Evolutionary conservation across 1,139 yeast species (phyloP).

Genomic region (Pichia sp.): DNA sequence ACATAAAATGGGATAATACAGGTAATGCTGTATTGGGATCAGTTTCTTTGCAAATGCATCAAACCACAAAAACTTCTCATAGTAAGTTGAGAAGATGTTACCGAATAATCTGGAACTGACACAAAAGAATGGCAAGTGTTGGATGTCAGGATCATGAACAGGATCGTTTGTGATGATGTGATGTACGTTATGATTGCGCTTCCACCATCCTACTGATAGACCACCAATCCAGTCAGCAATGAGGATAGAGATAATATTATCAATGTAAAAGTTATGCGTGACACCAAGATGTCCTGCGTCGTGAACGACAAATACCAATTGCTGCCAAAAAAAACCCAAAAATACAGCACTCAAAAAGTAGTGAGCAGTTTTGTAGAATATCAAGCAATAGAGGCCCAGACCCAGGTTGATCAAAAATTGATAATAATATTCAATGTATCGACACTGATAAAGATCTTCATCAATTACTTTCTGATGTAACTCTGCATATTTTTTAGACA

Average conservation of each 20-base stretch:
- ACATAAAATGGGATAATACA: conserved; percentile 71
- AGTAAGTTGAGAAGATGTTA: conserved; percentile 70
- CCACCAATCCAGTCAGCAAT: conserved; percentile 86
- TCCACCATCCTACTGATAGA: conserved; percentile 91
- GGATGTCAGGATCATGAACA: conserved; percentile 90
- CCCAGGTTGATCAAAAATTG: conserved; percentile 57
- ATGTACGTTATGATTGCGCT: conserved; percentile 84
- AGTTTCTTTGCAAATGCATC: conserved; percentile 56
- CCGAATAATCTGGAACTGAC: conserved; percentile 67
- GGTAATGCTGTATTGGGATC: conserved; percentile 58
- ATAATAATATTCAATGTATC: conserved; percentile 61
- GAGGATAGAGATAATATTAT: conserved; percentile 64
- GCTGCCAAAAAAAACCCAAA: conserved; percentile 85
- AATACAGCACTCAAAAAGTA: conserved; percentile 52
- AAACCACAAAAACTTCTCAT: conserved; percentile 57
- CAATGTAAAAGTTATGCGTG: conserved; percentile 74
- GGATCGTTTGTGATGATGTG: conserved; percentile 88
- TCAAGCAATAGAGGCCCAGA: conserved; percentile 44
- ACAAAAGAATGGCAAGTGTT: conserved; percentile 86
- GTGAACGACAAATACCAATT: conserved; percentile 78
- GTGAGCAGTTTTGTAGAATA: conserved; percentile 41
- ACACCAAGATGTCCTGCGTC: conserved; percentile 86
- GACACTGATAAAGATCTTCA: conserved; percentile 63
- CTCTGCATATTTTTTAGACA: conserved; percentile 52
- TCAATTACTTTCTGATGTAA: conserved; percentile 51